Evolutionary conservation across 768 basidiomycete genomes (phyloP).

Genomic region (Russula compacta): DNA sequence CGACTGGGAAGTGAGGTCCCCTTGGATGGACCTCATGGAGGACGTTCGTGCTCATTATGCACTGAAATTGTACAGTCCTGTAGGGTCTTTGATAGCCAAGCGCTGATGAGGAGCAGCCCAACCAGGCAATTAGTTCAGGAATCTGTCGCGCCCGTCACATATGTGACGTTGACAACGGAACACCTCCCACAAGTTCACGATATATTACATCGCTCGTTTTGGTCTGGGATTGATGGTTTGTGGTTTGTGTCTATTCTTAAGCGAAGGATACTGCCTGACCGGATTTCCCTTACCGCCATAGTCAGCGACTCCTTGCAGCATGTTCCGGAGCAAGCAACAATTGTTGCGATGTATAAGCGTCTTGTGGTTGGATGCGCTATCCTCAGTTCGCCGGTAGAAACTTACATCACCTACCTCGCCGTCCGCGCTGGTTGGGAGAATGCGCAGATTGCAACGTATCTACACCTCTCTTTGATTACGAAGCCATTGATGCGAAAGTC

Average conservation of each 20-base stretch:
- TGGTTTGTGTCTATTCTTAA: slow-evolving; percentile 33
- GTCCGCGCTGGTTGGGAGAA: slow-evolving; percentile 79
- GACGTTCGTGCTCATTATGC: slow-evolving; percentile 61
- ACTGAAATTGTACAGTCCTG: slow-evolving; percentile 42
- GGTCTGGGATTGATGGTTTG: slow-evolving; percentile 69
- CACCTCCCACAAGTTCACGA: slow-evolving; percentile 70
- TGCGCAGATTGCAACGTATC: slow-evolving; percentile 65
- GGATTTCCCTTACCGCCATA: slow-evolving; percentile 24
- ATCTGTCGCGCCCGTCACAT: slow-evolving; percentile 46
- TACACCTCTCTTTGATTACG: slow-evolving; percentile 1
- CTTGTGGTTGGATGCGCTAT: slow-evolving; percentile 70
- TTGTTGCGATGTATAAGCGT: slow-evolving; percentile 62
- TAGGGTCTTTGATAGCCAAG: neutral
- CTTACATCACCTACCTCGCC: slow-evolving; percentile 75
- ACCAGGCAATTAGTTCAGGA: slow-evolving; percentile 39
- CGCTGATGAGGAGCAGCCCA: slow-evolving; percentile 35
- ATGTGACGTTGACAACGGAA: slow-evolving; percentile 45
- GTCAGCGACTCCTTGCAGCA: slow-evolving; percentile 65
- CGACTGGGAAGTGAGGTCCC: slow-evolving; percentile 64
- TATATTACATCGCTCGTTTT: slow-evolving; percentile 57
- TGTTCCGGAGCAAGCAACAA: slow-evolving; percentile 60
- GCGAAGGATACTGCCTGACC: neutral
- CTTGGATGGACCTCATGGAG: slow-evolving; percentile 69
- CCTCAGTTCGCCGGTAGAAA: slow-evolving; percentile 68
- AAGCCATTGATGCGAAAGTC: slow-evolving; percentile 5